These are phyloP conservation scores for Zopfia rhizophila DNA, from an alignment of 2,329 filamentous ascomycete species.

Conservation along the genomic window DNA sequence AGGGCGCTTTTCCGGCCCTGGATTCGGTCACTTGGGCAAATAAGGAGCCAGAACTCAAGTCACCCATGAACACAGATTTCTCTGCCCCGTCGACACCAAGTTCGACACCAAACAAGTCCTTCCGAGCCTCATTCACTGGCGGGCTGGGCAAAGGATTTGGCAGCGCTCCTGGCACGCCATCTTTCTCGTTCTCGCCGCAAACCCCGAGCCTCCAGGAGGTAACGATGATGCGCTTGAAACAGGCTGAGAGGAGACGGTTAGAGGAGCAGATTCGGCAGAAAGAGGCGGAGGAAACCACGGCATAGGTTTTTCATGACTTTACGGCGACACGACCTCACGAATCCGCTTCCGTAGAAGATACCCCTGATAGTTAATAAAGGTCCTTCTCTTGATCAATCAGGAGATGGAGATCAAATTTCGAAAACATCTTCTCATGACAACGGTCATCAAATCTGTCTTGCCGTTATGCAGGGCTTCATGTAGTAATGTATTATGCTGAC, in stretches of 20 bases:
- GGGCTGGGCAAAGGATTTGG: conserved; percentile 28
- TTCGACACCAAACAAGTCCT: conserved; percentile 35
- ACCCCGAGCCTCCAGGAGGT: conserved; percentile 52
- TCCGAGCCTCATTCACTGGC: conserved; percentile 38
- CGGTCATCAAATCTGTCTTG: no score
- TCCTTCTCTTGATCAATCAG: no score
- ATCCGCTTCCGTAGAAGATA: no score
- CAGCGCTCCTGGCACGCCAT: conserved; percentile 45
- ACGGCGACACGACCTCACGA: no score
- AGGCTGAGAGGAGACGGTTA: conserved; percentile 55
- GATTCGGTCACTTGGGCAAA: conserved; percentile 67
- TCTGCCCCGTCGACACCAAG: conserved; percentile 44
- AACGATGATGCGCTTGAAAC: conserved; percentile 57
- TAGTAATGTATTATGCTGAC: no score
- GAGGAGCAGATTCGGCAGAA: conserved; percentile 56
- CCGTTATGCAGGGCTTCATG: no score
- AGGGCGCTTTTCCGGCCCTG: conserved; percentile 59
- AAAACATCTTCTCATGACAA: no score
- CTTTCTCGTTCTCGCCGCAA: conserved; percentile 56
- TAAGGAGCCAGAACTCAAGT: conserved; percentile 61
- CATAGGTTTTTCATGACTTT: conserved; percentile 5
- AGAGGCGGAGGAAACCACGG: conserved; percentile 43
- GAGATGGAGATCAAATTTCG: no score
- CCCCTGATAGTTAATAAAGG: no score
- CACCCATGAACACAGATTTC: conserved; percentile 24